A percentile compares a stretch with the other conserved stretches of the same genome.
Evolutionary conservation across 192 early-diverging fungal species (phyloP).

Genomic region (Podila clonocystis): DNA sequence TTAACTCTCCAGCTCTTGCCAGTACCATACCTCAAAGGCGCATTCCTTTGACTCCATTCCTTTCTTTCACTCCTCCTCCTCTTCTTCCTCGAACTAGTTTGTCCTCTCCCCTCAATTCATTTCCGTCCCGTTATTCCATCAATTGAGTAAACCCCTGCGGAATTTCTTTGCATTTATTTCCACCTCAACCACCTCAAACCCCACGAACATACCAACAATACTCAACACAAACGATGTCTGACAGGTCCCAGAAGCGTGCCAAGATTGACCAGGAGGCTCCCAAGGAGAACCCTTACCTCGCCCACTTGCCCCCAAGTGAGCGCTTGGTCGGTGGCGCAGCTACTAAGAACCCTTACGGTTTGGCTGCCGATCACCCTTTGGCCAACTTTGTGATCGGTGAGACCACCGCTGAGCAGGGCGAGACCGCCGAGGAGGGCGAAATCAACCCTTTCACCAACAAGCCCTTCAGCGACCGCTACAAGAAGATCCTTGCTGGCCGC

Average conservation of each 20-base stretch:
- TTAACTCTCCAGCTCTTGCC: no score
- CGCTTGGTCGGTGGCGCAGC: slow-evolving; percentile 25
- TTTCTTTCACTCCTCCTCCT: no score
- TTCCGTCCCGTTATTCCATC: no score
- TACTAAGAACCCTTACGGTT: slow-evolving; percentile 15
- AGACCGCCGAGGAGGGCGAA: slow-evolving; percentile 74
- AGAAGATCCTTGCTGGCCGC: slow-evolving; percentile 85
- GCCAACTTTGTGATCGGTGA: slow-evolving; percentile 71
- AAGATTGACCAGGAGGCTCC: slow-evolving; percentile 36
- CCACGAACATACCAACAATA: background rate
- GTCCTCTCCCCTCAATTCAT: no score
- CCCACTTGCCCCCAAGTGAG: slow-evolving; percentile 54
- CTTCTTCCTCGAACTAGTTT: no score
- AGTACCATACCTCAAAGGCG: no score
- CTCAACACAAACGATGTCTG: slow-evolving; percentile 19
- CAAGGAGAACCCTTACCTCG: slow-evolving; percentile 65
- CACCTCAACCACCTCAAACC: no score
- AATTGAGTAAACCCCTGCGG: no score
- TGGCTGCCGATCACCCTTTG: slow-evolving; percentile 40
- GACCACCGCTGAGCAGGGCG: slow-evolving; percentile 90
- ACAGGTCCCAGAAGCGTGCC: slow-evolving; percentile 41
- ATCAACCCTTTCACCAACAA: slow-evolving; percentile 86
- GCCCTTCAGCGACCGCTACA: slow-evolving; percentile 85
- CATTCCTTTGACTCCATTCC: no score
- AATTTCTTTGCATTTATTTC: no score